Conservation (phyloP, 129 eudicot genomes). For the Glebionis coronaria region DNA sequence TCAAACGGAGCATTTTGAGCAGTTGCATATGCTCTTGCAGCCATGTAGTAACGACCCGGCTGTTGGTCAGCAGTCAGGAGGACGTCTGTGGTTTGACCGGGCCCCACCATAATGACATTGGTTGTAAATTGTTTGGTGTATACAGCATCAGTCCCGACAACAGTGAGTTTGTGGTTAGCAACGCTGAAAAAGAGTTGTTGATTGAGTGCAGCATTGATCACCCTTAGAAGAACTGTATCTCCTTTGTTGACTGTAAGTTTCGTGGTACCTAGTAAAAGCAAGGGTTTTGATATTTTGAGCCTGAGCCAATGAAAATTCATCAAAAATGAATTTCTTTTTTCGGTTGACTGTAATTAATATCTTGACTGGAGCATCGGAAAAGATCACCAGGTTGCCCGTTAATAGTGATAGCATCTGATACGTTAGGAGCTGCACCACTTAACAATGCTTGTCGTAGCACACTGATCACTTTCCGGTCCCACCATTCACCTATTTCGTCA, state of each 20-base stretch:
- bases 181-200: constrained; percentile 82
- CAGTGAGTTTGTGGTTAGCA: constrained; percentile 72
- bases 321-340: neutral
- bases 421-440: constrained; percentile 71
- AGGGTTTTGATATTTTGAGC: neutral
- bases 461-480: constrained; percentile 62
- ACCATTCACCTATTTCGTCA: constrained; percentile 75
- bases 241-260: constrained; percentile 53
- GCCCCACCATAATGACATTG: constrained; percentile 66
- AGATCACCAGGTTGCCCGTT: constrained; percentile 94
- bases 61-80: constrained; percentile 70
- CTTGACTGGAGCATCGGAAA: constrained; percentile 68
- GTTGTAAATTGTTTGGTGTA: constrained; percentile 68
- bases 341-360: constrained; percentile 4
- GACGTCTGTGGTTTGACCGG: constrained; percentile 83
- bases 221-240: constrained; percentile 66
- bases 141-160: constrained; percentile 71
- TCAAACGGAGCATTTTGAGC: constrained; percentile 62
- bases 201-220: constrained; percentile 88
- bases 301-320: neutral
- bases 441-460: constrained; percentile 51
- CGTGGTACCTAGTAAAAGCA: constrained; percentile 41
- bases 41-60: constrained; percentile 80
- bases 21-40: constrained; percentile 70
- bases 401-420: constrained; percentile 78